These are phyloP conservation scores for Phlebiopsis gigantea DNA, from an alignment of 768 basidiomycete species.

Conservation along the genomic window DNA sequence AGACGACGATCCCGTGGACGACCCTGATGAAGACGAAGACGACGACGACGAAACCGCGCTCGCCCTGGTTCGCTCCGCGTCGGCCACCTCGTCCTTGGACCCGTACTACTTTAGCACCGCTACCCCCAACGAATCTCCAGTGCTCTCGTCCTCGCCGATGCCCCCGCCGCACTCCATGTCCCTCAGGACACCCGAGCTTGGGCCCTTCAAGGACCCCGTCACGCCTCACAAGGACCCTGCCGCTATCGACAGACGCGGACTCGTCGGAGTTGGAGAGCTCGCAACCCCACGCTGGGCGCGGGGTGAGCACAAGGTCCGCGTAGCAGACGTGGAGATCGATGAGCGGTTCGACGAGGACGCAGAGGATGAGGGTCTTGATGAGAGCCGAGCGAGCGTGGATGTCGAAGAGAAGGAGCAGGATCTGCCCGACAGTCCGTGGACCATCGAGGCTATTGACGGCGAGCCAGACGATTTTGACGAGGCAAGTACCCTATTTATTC, in stretches of 20 bases:
- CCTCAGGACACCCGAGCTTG: slow-evolving; percentile 61
- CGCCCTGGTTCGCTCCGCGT: slow-evolving; percentile 61
- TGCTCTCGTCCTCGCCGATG: slow-evolving; percentile 35
- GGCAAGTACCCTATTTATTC: slow-evolving; percentile 33
- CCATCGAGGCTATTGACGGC: slow-evolving; percentile 81
- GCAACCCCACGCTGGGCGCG: slow-evolving; percentile 92
- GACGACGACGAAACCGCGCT: slow-evolving; percentile 32
- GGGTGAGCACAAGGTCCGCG: slow-evolving; percentile 28
- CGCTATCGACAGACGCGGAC: slow-evolving; percentile 75
- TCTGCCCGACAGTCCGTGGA: slow-evolving; percentile 78
- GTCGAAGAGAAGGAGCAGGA: slow-evolving; percentile 40
- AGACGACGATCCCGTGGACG: slow-evolving; percentile 35
- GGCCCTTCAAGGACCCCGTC: slow-evolving; percentile 43
- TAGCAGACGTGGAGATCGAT: slow-evolving; percentile 26
- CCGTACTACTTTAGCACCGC: slow-evolving; percentile 81
- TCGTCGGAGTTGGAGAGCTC: slow-evolving; percentile 94
- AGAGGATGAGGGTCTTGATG: slow-evolving; percentile 23
- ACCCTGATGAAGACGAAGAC: slow-evolving; percentile 21
- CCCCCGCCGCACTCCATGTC: slow-evolving; percentile 23
- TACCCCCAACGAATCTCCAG: slow-evolving; percentile 65
- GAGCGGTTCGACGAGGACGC: slow-evolving; percentile 32
- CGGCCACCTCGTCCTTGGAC: slow-evolving; percentile 78
- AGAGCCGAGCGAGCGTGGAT: too few relatives aligned
- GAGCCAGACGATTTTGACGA: slow-evolving; percentile 69
- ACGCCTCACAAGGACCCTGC: slow-evolving; percentile 78